Conservation (phyloP, 495 filamentous ascomycete genomes). For the Penicillium canescens region DNA sequence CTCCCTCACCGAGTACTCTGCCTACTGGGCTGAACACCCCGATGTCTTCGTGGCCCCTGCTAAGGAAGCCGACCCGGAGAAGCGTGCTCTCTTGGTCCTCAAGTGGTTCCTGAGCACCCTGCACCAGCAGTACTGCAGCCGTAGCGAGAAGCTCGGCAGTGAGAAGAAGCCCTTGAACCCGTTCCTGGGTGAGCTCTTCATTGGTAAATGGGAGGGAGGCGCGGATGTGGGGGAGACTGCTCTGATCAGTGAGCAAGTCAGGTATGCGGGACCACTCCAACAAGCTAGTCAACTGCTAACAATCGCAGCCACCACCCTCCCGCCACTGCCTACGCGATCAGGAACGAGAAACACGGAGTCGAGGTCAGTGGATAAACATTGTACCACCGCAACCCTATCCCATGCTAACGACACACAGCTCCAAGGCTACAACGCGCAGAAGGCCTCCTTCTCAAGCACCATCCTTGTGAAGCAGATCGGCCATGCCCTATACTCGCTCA, state of each 20-base stretch:
- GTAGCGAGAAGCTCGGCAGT: constrained; percentile 87
- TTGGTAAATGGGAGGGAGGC: constrained; percentile 82
- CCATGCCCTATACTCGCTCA: constrained; percentile 81
- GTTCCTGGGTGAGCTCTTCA: constrained; percentile 86
- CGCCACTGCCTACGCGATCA: constrained; percentile 90
- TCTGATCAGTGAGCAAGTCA: constrained; percentile 79
- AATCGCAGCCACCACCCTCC: constrained; percentile 87
- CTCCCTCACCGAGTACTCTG: constrained; percentile 90
- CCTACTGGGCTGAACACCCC: constrained; percentile 97
- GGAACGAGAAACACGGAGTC: constrained; percentile 79
- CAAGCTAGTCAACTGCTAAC: background rate
- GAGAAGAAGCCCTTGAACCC: constrained; percentile 98
- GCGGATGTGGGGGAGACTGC: constrained; percentile 65
- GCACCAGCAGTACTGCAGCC: constrained; percentile 89
- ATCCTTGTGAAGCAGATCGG: constrained; percentile 97
- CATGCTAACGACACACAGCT: constrained; percentile 46
- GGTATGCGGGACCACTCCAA: constrained; percentile 41
- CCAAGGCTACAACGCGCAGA: constrained; percentile 97
- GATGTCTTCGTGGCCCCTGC: constrained; percentile 83
- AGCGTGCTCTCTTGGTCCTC: constrained; percentile 82
- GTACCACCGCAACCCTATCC: background rate
- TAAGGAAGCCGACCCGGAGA: constrained; percentile 74
- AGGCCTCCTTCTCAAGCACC: constrained; percentile 87
- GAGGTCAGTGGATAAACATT: constrained; percentile 42
- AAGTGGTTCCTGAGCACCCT: constrained; percentile 98